Percentiles rank a stretch among this genome's conserved stretches.
Conservation (phyloP, 371 early-diverging fungal species). For the Circinella umbellata region DNA sequence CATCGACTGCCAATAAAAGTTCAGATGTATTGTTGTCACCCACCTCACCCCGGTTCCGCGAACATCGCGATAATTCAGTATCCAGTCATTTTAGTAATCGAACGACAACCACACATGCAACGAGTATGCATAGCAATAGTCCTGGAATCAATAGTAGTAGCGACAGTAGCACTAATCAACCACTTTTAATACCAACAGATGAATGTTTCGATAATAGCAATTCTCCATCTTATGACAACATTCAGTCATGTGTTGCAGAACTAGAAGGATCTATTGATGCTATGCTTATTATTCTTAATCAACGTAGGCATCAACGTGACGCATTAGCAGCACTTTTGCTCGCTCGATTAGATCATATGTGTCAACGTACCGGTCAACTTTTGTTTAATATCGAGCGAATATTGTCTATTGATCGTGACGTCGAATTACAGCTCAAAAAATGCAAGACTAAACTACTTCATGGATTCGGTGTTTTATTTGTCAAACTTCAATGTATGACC, state of each 20-base stretch:
- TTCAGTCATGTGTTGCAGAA: background rate
- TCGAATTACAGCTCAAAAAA: constrained; percentile 7
- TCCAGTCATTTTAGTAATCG: constrained; percentile 4
- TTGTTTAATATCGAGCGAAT: constrained; percentile 36
- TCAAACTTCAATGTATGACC: constrained; percentile 63
- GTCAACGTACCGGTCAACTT: constrained; percentile 39
- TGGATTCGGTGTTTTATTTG: constrained; percentile 66
- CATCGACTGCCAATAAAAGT: background rate
- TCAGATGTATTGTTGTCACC: background rate
- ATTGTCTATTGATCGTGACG: constrained; percentile 13
- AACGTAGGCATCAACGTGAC: constrained; percentile 4
- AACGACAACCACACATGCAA: background rate
- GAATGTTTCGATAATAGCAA: constrained; percentile 25
- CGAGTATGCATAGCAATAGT: constrained; percentile 4
- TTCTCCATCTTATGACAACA: constrained; percentile 14
- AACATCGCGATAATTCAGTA: constrained; percentile 16
- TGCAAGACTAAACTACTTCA: constrained; percentile 58
- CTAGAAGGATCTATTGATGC: constrained; percentile 36
- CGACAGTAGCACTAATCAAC: background rate
- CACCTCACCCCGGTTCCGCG: background rate
- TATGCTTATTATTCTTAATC: constrained; percentile 25
- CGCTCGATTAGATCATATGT: constrained; percentile 49
- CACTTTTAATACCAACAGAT: constrained; percentile 8
- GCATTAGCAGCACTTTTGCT: constrained; percentile 48
- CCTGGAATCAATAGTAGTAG: background rate